Base-by-base conservation (phyloP, 139 green algal genomes). In the Coelastrella sp. region DNA sequence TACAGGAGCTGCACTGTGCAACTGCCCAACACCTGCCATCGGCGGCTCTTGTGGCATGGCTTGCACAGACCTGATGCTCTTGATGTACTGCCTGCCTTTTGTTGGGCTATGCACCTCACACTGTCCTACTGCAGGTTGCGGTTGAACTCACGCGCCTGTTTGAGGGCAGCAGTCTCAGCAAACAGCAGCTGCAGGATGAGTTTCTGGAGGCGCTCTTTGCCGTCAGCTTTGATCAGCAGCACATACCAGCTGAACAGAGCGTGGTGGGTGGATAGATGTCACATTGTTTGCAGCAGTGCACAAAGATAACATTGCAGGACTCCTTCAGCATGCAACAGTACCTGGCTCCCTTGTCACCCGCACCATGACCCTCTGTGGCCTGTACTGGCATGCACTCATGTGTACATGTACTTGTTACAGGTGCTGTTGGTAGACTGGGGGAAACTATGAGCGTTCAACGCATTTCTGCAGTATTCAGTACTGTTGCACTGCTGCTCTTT, bases 171-270 rank as follows among this genome's bases (percentile, higher is more conserved):
- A 60, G 58, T 35, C 35, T 81, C 8, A 17, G 63, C 4, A 63
- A 27, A 4, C 9, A 78, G 14, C 20, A 70, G 84, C 66, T 81
- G 35, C 49, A 68, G 35, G 68, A 70, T 20, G 84, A 88, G 68
- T 88, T 88, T 35, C 35, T 72, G 68, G 84, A 88, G 61, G 84
- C 84, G 14, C 61, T 88, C 14, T 88, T 58, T 24, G 68, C 20
- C 5, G 35, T 65, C 10, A 22, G 66, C 10, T 88, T 88, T 49
- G 68, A 88, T 57, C 66, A 60, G 25, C 25, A 14, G 15, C 61
- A n/a, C 35, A 86, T 74, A 56, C 6, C 8, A 14, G 49, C 68
- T n/a, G 35, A 80, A 7, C 66, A 61, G 66, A 57, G 68, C 24
- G 84, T 88, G 68, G 84, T 88, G 49, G 11, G 83, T 68, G 24